phyloP scores from a whole-genome alignment of 2,329 filamentous ascomycete species.

The Coniochaeta sp. region DNA sequence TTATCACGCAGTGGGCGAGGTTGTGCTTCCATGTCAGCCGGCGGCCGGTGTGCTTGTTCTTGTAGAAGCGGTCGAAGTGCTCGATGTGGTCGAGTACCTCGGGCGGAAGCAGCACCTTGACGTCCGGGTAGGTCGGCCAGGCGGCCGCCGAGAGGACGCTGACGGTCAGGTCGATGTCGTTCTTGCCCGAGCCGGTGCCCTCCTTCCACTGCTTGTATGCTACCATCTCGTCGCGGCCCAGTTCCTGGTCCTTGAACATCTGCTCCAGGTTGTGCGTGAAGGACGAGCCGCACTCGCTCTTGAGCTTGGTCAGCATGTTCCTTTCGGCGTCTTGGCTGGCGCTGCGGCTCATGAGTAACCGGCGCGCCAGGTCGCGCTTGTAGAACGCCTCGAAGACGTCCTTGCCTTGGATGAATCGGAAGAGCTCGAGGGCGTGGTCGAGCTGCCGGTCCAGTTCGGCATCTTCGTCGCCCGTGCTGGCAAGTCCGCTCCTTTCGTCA shows the following conservation, averaged over 20 bases:
- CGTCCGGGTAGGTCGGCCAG: slow-evolving; percentile 86
- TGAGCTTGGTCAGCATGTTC: slow-evolving; percentile 87
- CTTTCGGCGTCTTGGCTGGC: slow-evolving; percentile 92
- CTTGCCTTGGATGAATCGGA: slow-evolving; percentile 95
- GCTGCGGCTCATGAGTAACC: slow-evolving; percentile 84
- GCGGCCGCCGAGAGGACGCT: slow-evolving; percentile 85
- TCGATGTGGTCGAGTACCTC: slow-evolving; percentile 70
- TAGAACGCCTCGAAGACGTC: slow-evolving; percentile 98
- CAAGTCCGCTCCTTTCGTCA: slow-evolving; percentile 55
- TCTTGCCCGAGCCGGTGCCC: slow-evolving; percentile 34
- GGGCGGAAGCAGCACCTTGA: slow-evolving; percentile 58
- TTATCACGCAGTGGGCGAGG: slow-evolving; percentile 83
- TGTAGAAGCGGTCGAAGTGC: slow-evolving; percentile 80
- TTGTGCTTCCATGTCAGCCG: slow-evolving; percentile 88
- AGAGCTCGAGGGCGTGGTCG: slow-evolving; percentile 87
- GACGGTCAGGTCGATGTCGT: slow-evolving; percentile 67
- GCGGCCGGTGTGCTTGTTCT: slow-evolving; percentile 80
- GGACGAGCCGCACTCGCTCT: slow-evolving; percentile 84
- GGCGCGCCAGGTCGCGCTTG: slow-evolving; percentile 89
- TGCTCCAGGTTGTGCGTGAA: slow-evolving; percentile 97
- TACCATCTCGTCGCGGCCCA: slow-evolving; percentile 88
- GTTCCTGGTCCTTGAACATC: slow-evolving; percentile 98
- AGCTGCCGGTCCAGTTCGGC: slow-evolving; percentile 86
- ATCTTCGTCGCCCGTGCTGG: slow-evolving; percentile 76
- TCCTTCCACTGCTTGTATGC: slow-evolving; percentile 68